Evolutionary conservation across 2,329 filamentous ascomycete genomes (phyloP), one percentile per base, ranked within the genome.

Genomic region (Microcera coccophila): DNA sequence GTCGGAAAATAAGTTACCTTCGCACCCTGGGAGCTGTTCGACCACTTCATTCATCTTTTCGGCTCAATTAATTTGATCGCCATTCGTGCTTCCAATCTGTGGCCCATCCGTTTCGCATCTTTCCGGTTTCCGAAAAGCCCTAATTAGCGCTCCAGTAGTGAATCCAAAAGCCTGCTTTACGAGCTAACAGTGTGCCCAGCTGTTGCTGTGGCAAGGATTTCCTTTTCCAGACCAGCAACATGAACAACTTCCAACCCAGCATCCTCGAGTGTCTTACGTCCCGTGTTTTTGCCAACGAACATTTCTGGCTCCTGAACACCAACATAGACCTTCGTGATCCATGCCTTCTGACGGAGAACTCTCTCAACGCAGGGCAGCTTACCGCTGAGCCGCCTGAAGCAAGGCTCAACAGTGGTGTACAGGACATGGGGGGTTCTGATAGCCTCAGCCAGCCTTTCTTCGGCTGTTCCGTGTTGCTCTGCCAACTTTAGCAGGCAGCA

Each of bases 341-440:
- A 80, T 1, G 65, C 68, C 11, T 70, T 71, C 16, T 85, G 72
- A 7, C 71, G 70, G 31, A 94, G 67, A 18, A 98, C 86, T 40
- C 91, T 75, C 55, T 95, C 81, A 7, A 88, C 85, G 58, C 93
- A 94, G 1, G 86, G 76, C 41, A 79, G 57, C 58, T 90, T 90
- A 4, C 87, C 87, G 56, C 83, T 88, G 39, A 89, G 69, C 29
- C 88, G 74, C 56, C 82, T 73, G 40, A 79, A 84, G 62, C 88
- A 94, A 1, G 88, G 88, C 64, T 93, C 93, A 74, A 98, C 89
- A 1, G 90, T 96, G 1, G 94, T 96, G 65, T 96, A 97, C 11
- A 98, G 75, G 9, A 60, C 66, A 44, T 70, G 65, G 12, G 61
- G 58, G 24, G 49, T 51, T 4, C 51, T 52, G 24, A 68, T 61